Conservation (phyloP, 202 grass and related monocot species). For the Bolboschoenoplectus hybrid region DNA sequence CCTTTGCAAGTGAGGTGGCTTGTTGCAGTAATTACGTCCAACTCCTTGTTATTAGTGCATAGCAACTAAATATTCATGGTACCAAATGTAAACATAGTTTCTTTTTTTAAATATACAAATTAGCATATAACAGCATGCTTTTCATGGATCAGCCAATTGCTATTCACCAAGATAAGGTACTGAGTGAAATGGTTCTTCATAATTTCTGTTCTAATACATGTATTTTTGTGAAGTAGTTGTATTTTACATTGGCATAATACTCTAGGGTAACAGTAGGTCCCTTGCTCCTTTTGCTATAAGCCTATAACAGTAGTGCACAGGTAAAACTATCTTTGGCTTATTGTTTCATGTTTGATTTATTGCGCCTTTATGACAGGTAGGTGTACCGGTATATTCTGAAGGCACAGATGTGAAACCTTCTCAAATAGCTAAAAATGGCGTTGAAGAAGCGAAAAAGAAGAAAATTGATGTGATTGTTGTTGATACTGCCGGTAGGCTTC, state of each 20-base stretch:
- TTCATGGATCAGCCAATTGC: neutral
- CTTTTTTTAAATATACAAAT: neutral
- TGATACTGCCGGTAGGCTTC: conserved; percentile 95
- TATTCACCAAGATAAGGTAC: neutral
- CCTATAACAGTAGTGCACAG: conserved; percentile 5
- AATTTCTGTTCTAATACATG: neutral
- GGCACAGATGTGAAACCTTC: conserved; percentile 71
- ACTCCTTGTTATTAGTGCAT: neutral
- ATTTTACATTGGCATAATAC: neutral
- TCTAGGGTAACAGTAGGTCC: neutral
- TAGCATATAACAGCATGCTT: neutral
- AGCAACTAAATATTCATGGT: neutral
- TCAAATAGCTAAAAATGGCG: conserved; percentile 71
- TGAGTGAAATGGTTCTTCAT: conserved; percentile 3
- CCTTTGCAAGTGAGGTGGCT: neutral
- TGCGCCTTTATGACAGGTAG: conserved; percentile 54
- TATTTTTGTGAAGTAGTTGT: neutral
- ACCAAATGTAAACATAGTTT: neutral
- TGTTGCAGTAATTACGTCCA: neutral
- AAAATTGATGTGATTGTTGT: conserved; percentile 78
- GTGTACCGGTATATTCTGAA: conserved; percentile 91
- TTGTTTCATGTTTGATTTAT: conserved; percentile 29
- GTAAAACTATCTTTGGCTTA: neutral
- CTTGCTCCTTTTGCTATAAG: neutral
- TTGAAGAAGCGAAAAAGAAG: conserved; percentile 81